Evolutionary conservation across 257 asterid species (phyloP), one percentile per base, ranked within the genome.

Genomic region (Echium plantagineum): DNA sequence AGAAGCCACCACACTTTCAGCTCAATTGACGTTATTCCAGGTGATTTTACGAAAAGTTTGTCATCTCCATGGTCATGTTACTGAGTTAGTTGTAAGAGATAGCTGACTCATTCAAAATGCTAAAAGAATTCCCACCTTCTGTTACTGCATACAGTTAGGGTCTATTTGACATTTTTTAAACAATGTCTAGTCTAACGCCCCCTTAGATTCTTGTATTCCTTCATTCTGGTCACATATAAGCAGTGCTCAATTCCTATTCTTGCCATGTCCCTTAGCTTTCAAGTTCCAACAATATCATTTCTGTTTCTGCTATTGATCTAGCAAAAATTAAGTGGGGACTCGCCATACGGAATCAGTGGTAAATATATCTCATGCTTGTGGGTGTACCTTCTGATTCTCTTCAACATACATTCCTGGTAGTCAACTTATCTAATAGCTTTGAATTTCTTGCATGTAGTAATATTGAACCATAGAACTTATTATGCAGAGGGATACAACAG

Each of bases 1-100:
- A n/a, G 96, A 88, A 75, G 85, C 95, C 20, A 88, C 96, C 21
- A 85, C 95, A 70, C 96, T 88, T 59, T 85, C 94, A 60, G 94
- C 95, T 30, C 95, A 85, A 66, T 73, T 88, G 6, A 78, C 88
- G 28, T 62, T 88, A 53, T 83, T 76, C 74, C 96, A 88, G 93
- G 96, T 87, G 61, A 46, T 57, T 35, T 52, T 54, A 3, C 3
- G 31, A 35, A 26, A 32, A 42, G 17, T 42, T 42, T 42, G 4
- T 1, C 17, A 42, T 42, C 31, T 21, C 21, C 9, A 6, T 26
- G 19, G 21, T 51, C 55, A 3, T 5, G 21, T 17, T 19, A 49
- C 46, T 4, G 0, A 61, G 46, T 21, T 9, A n/a, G 15, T 59
- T 2, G 21, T 52, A n/a, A 4, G 0, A 15, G 5, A 52, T 17